Evolutionary conservation across 2,329 filamentous ascomycete species (phyloP).

Genomic region (Aspergillus fructus): DNA sequence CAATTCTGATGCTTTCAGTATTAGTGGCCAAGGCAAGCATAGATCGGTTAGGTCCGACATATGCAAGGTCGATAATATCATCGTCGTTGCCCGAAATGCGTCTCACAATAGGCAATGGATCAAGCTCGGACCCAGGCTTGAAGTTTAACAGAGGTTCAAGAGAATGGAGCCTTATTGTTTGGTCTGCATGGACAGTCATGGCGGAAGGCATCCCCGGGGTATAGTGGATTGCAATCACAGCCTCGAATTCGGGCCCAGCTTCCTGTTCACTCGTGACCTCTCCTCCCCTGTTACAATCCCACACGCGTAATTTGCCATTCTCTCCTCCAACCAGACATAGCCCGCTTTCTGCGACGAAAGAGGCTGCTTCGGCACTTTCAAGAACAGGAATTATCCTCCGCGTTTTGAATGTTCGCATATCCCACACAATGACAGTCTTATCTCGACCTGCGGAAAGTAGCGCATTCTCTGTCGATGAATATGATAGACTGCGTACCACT

Average conservation of each 20-base stretch:
- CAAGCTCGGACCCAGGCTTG: constrained; percentile 48
- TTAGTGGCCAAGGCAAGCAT: constrained; percentile 90
- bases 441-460: constrained; percentile 85
- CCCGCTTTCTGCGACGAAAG: constrained; percentile 70
- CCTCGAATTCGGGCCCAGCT: constrained; percentile 58
- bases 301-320: constrained; percentile 78
- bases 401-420: constrained; percentile 79
- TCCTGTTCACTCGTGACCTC: constrained; percentile 78
- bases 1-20: constrained; percentile 84
- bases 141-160: constrained; percentile 37
- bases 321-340: constrained; percentile 83
- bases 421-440: constrained; percentile 93
- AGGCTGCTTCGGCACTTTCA: constrained; percentile 80
- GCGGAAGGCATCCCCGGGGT: constrained; percentile 66
- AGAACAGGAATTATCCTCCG: constrained; percentile 78
- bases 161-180: constrained; percentile 77
- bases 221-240: constrained; percentile 71
- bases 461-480: constrained; percentile 69
- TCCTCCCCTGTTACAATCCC: constrained; percentile 72
- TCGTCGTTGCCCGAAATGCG: constrained; percentile 95
- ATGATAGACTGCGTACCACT: constrained; percentile 85
- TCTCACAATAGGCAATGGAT: constrained; percentile 62
- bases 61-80: constrained; percentile 92
- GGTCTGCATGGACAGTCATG: constrained; percentile 82
- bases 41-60: constrained; percentile 76